phyloP scores from a whole-genome alignment of 768 basidiomycete species.

The Podaxis sp. region DNA sequence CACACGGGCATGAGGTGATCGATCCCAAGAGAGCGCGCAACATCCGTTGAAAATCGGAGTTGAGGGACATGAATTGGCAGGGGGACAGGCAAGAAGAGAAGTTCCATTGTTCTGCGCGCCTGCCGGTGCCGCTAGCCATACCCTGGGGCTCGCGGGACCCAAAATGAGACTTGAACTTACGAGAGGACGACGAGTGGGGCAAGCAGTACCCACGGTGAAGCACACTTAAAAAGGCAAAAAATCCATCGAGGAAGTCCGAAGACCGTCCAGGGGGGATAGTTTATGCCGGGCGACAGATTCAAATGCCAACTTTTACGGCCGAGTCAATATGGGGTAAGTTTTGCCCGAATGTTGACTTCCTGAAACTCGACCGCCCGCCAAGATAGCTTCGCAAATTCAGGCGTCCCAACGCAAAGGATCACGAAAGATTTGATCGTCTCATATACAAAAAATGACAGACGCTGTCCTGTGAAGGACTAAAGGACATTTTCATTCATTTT shows the following conservation, averaged over 20 bases:
- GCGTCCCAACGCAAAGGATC: not conserved
- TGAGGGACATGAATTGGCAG: not conserved
- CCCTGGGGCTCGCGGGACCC: not conserved
- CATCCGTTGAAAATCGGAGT: not conserved
- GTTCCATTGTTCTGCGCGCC: constrained; percentile 1
- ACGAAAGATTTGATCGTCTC: not conserved
- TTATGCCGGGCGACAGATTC: constrained; percentile 1
- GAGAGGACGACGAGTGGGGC: constrained; percentile 1
- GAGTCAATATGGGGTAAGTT: constrained; percentile 5
- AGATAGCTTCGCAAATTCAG: not conserved
- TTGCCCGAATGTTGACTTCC: constrained; percentile 3
- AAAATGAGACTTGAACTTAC: not conserved
- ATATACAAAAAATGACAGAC: not conserved
- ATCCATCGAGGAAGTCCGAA: constrained; percentile 14
- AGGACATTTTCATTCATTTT: not conserved
- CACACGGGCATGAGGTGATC: not conserved
- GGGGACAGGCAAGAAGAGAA: not conserved
- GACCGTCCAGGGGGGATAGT: not conserved
- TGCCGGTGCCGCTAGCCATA: not conserved
- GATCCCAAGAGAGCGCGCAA: not conserved
- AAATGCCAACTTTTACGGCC: not conserved
- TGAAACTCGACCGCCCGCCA: not conserved
- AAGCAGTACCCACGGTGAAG: constrained; percentile 12
- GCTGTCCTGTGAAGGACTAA: not conserved
- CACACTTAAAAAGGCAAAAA: constrained; percentile 14